These are phyloP conservation scores for Plasmodiophora brassicae DNA, from an alignment of 208 protist genomes.

Conservation along the genomic window DNA sequence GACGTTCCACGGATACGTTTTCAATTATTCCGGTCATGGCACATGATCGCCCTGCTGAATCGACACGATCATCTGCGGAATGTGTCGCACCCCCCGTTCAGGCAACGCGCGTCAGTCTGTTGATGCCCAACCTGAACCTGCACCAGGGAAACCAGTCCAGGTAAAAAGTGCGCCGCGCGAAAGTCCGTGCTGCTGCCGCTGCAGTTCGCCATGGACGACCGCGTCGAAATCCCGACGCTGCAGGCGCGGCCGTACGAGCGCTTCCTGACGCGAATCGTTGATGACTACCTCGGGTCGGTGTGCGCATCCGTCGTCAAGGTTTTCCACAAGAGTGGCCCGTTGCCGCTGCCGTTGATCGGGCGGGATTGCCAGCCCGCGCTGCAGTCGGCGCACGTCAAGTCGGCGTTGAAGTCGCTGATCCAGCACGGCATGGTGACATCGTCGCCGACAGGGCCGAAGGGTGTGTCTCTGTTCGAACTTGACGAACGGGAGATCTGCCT, in stretches of 20 bases:
- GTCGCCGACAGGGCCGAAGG: neutral
- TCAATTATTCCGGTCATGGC: too few species aligned
- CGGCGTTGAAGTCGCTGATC: neutral
- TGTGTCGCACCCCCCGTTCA: too few species aligned
- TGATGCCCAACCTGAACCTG: too few species aligned
- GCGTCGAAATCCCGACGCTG: neutral
- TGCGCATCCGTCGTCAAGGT: neutral
- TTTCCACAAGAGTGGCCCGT: neutral
- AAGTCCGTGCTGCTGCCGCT: neutral
- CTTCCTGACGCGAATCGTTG: neutral
- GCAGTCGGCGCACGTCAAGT: neutral
- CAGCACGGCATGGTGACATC: slow-evolving; percentile 19
- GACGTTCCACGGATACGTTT: too few species aligned
- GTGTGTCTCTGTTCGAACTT: neutral
- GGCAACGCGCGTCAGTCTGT: too few species aligned
- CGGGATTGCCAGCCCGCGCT: neutral
- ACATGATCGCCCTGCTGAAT: too few species aligned
- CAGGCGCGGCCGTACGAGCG: neutral
- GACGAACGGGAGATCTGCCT: neutral
- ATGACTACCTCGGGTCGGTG: neutral
- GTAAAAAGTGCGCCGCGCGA: too few species aligned
- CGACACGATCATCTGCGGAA: too few species aligned
- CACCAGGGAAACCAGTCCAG: too few species aligned
- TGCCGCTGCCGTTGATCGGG: too few species aligned
- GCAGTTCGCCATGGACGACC: neutral